A percentile compares a stretch with the other conserved stretches of the same genome.
Conservation (phyloP, 192 early-diverging fungal genomes). For the Backusella macrospora region DNA sequence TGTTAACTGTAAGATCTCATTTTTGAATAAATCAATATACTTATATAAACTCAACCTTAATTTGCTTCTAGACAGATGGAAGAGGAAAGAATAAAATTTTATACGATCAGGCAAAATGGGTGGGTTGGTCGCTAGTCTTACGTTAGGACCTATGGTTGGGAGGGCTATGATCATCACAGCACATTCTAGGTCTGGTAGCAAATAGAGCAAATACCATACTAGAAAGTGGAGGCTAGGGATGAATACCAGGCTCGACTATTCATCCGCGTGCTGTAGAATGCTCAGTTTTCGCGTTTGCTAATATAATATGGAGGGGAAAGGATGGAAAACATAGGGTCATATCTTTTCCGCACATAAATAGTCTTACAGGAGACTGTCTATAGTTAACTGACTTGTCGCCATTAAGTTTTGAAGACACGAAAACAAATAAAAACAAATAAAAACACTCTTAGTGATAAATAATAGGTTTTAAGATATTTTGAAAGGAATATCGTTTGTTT, state of each 20-base stretch:
- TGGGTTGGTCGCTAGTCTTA: not conserved
- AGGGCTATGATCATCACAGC: not conserved
- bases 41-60: not conserved
- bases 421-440: not conserved
- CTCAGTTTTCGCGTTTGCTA: not conserved
- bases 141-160: not conserved
- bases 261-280: not conserved
- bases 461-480: too few relatives aligned
- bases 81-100: not conserved
- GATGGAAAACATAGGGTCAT: not conserved
- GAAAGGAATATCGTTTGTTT: not conserved
- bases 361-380: not conserved
- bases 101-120: slow-evolving; percentile 1
- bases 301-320: not conserved
- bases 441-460: not conserved
- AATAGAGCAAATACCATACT: not conserved
- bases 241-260: not conserved
- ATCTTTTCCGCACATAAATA: not conserved
- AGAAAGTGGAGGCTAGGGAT: not conserved
- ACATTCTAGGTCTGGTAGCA: not conserved
- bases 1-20: not conserved
- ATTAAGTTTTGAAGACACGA: not conserved
- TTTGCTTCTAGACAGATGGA: not conserved
- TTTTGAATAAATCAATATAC: not conserved
- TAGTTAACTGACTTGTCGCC: not conserved